Evolutionary conservation across 1,139 yeast species (phyloP).

Genomic region (Pichia sp.): DNA sequence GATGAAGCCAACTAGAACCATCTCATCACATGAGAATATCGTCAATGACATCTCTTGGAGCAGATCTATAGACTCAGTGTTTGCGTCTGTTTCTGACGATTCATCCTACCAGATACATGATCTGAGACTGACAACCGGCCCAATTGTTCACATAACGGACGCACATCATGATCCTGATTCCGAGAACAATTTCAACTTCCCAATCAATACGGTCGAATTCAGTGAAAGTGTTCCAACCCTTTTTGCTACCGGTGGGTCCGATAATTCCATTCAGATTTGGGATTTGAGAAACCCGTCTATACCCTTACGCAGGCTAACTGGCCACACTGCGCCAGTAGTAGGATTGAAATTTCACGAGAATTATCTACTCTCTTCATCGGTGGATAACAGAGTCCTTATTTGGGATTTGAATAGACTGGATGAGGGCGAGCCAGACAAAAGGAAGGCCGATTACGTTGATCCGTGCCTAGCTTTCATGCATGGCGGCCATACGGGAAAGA

Average conservation of each 20-base stretch:
- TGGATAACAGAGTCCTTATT: constrained; percentile 45
- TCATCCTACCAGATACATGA: constrained; percentile 65
- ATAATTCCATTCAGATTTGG: constrained; percentile 46
- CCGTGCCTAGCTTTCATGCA: constrained; percentile 59
- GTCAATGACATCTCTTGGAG: constrained; percentile 60
- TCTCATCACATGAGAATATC: constrained; percentile 46
- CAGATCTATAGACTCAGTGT: constrained; percentile 40
- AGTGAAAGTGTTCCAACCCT: constrained; percentile 42
- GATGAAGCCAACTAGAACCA: constrained; percentile 39
- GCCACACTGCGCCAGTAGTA: constrained; percentile 39
- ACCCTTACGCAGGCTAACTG: constrained; percentile 48
- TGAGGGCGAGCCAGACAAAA: constrained; percentile 40
- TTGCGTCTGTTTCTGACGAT: constrained; percentile 76
- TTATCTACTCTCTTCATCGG: constrained; percentile 44
- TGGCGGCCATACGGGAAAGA: constrained; percentile 55
- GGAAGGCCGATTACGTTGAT: constrained; percentile 40
- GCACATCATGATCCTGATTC: constrained; percentile 36
- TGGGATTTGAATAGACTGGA: constrained; percentile 49
- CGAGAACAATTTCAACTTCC: constrained; percentile 14
- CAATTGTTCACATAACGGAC: constrained; percentile 41
- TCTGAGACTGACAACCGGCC: constrained; percentile 43
- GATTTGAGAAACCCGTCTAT: constrained; percentile 46
- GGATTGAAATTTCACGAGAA: constrained; percentile 34
- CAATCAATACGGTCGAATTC: constrained; percentile 46
- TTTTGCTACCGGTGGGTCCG: constrained; percentile 53